These are phyloP conservation scores for Trypanosoma theileri DNA, from an alignment of 208 protist species.

Conservation along the genomic window DNA sequence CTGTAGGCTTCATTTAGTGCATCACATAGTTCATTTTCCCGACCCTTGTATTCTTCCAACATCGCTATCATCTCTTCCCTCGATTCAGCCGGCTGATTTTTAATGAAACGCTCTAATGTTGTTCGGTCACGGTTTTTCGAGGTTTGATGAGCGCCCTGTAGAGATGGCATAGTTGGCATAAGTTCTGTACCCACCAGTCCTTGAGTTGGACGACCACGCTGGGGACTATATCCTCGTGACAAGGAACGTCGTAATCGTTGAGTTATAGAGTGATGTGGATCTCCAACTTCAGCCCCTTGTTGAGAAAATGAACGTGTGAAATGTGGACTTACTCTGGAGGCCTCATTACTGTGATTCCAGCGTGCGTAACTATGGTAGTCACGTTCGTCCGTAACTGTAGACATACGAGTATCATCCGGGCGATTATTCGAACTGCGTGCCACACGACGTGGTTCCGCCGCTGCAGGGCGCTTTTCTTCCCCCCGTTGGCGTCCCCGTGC, in stretches of 20 bases:
- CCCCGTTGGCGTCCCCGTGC: background rate
- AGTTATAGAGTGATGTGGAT: background rate
- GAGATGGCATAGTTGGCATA: constrained; percentile 52
- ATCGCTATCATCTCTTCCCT: constrained; percentile 46
- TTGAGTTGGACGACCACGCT: constrained; percentile 5
- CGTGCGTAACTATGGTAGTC: background rate
- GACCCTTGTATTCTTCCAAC: constrained; percentile 58
- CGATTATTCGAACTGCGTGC: background rate
- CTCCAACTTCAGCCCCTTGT: background rate
- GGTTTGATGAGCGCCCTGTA: constrained; percentile 52
- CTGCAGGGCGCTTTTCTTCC: background rate
- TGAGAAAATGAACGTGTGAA: constrained; percentile 5
- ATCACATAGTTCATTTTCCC: constrained; percentile 66
- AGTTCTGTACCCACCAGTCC: constrained; percentile 73
- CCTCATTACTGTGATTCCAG: background rate
- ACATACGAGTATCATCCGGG: background rate
- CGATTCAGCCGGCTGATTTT: constrained; percentile 47
- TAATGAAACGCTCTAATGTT: constrained; percentile 72
- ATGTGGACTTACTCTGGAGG: background rate
- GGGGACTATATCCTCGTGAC: constrained; percentile 21
- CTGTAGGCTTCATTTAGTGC: constrained; percentile 59
- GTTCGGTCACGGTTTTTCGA: constrained; percentile 37
- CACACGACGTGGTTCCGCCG: background rate
- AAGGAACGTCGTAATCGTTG: constrained; percentile 18
- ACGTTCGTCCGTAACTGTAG: constrained; percentile 3